phyloP scores from a whole-genome alignment of 1,284 basidiomycete genomes.

The Coriolopsis trogii region DNA sequence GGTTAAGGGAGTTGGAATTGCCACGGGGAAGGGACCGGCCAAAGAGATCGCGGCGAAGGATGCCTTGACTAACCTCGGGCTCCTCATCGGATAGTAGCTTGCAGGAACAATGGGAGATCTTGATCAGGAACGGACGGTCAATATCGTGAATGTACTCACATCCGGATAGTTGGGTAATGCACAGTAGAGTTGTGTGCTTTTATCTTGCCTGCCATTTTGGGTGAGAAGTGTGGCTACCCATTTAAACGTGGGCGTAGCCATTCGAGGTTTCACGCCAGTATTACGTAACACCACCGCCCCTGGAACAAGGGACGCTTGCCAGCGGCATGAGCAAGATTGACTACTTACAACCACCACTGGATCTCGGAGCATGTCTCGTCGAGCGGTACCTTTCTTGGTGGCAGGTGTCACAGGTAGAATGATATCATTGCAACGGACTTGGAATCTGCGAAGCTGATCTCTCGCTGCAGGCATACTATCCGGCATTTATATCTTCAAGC shows the following conservation, averaged over 20 bases:
- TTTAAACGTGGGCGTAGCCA: not conserved
- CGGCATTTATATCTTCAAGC: conserved; percentile 61
- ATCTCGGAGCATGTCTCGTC: conserved; percentile 19
- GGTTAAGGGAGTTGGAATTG: conserved; percentile 47
- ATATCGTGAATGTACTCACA: too few species aligned
- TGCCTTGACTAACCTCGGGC: conserved; percentile 35
- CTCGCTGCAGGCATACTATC: conserved; percentile 52
- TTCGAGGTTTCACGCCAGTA: not conserved
- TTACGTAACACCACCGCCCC: conserved; percentile 13
- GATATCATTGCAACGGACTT: conserved; percentile 1
- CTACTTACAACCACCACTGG: conserved; percentile 6
- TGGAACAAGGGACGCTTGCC: not conserved
- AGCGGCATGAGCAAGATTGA: conserved; percentile 10
- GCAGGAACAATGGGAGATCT: not conserved
- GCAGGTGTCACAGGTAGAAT: conserved; percentile 36
- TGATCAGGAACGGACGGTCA: conserved; percentile 1
- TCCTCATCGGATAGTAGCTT: conserved; percentile 2
- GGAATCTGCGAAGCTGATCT: conserved; percentile 12
- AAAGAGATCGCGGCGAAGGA: conserved; percentile 57
- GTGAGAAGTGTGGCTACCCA: not conserved
- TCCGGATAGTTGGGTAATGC: not conserved
- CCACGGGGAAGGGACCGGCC: conserved; percentile 45
- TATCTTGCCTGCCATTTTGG: not conserved
- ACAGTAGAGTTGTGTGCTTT: not conserved
- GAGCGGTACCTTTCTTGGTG: conserved; percentile 32